These are phyloP conservation scores for Barnettozyma vustinii DNA, from an alignment of 805 yeast genomes.

Conservation along the genomic window DNA sequence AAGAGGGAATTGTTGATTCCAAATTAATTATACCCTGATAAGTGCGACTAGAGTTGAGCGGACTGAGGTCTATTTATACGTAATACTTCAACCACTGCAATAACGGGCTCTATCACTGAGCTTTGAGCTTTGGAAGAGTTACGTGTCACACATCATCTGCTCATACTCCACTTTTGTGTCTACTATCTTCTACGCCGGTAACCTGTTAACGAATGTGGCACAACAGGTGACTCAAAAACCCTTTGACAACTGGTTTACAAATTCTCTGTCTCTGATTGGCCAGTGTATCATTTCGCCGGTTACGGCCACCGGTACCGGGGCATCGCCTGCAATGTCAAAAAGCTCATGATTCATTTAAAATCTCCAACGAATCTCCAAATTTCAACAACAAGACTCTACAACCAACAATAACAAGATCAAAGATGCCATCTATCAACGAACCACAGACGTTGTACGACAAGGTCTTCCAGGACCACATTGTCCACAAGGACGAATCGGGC, in stretches of 20 bases:
- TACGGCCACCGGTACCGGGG: neutral
- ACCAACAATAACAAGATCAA: neutral
- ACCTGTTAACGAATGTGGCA: neutral
- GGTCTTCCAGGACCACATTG: slow-evolving; percentile 92
- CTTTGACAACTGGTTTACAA: neutral
- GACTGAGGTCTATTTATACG: too few relatives aligned
- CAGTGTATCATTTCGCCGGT: neutral
- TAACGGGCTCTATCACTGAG: too few relatives aligned
- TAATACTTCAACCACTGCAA: too few relatives aligned
- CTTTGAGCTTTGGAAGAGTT: too few relatives aligned
- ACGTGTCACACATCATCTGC: neutral
- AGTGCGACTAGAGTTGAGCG: too few relatives aligned
- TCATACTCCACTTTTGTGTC: neutral
- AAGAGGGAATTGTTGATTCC: too few relatives aligned
- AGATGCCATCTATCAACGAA: slow-evolving; percentile 28
- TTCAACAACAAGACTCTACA: neutral
- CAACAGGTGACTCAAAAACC: neutral
- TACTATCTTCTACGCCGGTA: neutral
- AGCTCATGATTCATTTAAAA: neutral
- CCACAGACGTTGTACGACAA: slow-evolving; percentile 89
- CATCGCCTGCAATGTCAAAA: neutral
- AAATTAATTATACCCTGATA: too few relatives aligned
- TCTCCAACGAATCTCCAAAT: neutral
- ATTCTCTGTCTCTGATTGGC: neutral
- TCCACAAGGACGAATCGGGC: slow-evolving; percentile 82